Evolutionary conservation across 805 yeast species (phyloP), one percentile per base, ranked within the genome.

Genomic region (Yamadazyma akitaensis): DNA sequence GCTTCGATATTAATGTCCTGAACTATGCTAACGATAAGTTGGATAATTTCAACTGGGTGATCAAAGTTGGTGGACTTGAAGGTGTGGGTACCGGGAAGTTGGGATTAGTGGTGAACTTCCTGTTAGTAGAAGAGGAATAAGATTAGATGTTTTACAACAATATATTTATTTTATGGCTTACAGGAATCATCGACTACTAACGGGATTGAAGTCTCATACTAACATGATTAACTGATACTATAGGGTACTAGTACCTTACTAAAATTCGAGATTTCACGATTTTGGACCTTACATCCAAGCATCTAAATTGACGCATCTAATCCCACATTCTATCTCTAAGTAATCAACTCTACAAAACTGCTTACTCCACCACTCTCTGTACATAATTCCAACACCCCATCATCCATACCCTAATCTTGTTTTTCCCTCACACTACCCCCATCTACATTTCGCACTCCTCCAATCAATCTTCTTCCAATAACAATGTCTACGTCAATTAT

Each of bases 401-500:
- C n/a, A 28, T 11, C 32, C 10, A 12, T 13, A 28, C 32, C 4
- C 32, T 9, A 13, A 13, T 9, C n/a, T 5, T 12, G 10, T 5
- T 28, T 28, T 13, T 28, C 9, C 32, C 32, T 11, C 32, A 28
- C 32, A 28, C 32, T 28, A 28, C 32, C 32, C n/a, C 3, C 32
- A 28, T 28, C 32, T 12, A 28, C 32, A 28, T 33, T 17, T 34
- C 40, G 40, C 44, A 37, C 17, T 44, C 43, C 47, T 40, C 44
- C 48, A 44, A 44, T 44, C 40, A 44, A 33, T 34, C 16, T 18
- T 21, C 36, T 24, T n/a, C 18, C 34, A 46, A 44, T 19, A 44
- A 49, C 32, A 45, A 72, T 72, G 88, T 82, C 88, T 46, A 72
- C 80, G 28, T 73, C 85, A 16, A 61, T 82, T 49, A 60, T 72